Evolutionary conservation across 176 grass and related monocot genomes (phyloP).

Genomic region (Bonia amplexicaulis): DNA sequence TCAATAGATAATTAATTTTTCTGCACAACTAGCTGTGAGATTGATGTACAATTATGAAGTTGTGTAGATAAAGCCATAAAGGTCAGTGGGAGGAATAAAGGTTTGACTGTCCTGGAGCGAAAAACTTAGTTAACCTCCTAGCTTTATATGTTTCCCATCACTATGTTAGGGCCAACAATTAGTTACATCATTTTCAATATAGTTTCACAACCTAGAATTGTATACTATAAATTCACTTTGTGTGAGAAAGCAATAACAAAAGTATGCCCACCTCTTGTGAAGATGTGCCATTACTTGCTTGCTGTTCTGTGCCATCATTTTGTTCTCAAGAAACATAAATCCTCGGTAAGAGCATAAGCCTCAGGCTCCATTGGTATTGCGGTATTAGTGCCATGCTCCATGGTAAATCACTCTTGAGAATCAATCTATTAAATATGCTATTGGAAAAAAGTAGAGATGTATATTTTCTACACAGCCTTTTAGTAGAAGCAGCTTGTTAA

Average conservation of each 20-base stretch:
- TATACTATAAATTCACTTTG: neutral
- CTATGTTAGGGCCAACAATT: neutral
- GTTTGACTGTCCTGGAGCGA: neutral
- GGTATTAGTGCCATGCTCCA: neutral
- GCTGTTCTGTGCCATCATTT: neutral
- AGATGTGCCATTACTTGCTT: neutral
- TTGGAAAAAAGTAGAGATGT: neutral
- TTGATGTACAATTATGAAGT: neutral
- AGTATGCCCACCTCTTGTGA: neutral
- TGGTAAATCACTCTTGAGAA: neutral
- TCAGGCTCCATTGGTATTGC: neutral
- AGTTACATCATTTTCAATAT: neutral
- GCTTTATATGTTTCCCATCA: neutral
- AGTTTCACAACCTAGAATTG: neutral
- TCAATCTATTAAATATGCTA: neutral
- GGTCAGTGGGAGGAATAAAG: neutral
- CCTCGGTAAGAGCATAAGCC: neutral
- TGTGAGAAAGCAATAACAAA: constrained; percentile 3
- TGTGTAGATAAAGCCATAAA: neutral
- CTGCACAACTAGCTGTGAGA: neutral
- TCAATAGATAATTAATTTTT: constrained; percentile 3
- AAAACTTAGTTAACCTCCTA: constrained; percentile 1
- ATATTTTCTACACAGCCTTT: neutral
- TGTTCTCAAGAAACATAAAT: neutral
- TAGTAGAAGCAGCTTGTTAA: neutral